These are phyloP conservation scores for Xylaria sp. DNA, from an alignment of 2,329 filamentous ascomycete genomes.

Conservation along the genomic window DNA sequence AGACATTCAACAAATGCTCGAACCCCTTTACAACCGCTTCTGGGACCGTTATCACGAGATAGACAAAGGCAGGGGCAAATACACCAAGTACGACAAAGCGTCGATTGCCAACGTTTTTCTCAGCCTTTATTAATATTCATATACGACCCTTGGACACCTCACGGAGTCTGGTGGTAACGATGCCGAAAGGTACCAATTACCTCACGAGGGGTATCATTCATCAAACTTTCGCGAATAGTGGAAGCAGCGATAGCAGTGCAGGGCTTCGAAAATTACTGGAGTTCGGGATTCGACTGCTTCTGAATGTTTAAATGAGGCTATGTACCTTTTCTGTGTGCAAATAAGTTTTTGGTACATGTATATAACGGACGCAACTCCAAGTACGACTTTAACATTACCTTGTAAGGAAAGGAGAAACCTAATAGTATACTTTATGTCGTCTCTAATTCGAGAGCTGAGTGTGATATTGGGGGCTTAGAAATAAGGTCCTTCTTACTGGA, in stretches of 20 bases:
- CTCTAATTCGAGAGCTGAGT: not conserved
- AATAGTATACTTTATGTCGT: not conserved
- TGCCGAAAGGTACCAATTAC: too few species aligned
- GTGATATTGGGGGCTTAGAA: not conserved
- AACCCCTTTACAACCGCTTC: slow-evolving; percentile 93
- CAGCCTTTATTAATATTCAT: slow-evolving; percentile 57
- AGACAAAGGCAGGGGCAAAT: slow-evolving; percentile 97
- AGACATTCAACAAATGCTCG: slow-evolving; percentile 90
- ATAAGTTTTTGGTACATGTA: not conserved
- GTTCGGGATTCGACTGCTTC: slow-evolving; percentile 17
- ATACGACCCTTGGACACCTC: not conserved
- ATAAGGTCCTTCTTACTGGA: not conserved
- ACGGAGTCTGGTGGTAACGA: not conserved
- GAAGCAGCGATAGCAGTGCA: too few species aligned
- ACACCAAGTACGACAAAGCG: slow-evolving; percentile 95
- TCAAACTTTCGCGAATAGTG: too few species aligned
- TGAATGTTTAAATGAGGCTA: slow-evolving; percentile 3
- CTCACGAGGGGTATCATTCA: too few species aligned
- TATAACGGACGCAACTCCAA: slow-evolving; percentile 9
- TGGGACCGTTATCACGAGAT: slow-evolving; percentile 98
- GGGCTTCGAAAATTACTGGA: too few species aligned
- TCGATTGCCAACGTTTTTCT: slow-evolving; percentile 75
- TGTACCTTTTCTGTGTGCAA: not conserved
- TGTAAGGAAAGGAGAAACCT: not conserved
- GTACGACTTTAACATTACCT: not conserved